A percentile compares a stretch with the other conserved stretches of the same genome.
Evolutionary conservation across 1,139 yeast genomes (phyloP).

Genomic region (Hyphopichia burtonii): DNA sequence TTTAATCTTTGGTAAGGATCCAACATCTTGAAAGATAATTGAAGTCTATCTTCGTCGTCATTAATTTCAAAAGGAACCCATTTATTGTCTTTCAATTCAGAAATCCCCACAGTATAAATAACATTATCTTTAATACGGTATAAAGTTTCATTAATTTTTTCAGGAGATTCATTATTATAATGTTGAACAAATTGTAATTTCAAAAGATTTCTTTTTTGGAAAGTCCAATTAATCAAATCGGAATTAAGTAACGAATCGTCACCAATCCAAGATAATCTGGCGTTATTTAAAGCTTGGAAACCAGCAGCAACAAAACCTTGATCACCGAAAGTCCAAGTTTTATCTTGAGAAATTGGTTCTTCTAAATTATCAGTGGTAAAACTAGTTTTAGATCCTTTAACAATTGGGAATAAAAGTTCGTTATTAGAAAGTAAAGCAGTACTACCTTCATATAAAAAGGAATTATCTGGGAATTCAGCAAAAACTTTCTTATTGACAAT

Average conservation of each 20-base stretch:
- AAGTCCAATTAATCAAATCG: conserved; percentile 70
- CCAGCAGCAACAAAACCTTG: conserved; percentile 80
- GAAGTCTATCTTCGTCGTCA: conserved; percentile 57
- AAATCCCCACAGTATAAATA: conserved; percentile 61
- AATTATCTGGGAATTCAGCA: conserved; percentile 13
- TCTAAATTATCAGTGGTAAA: conserved; percentile 45
- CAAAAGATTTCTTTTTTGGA: conserved; percentile 67
- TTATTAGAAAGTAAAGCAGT: conserved; percentile 47
- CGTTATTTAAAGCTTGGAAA: conserved; percentile 77
- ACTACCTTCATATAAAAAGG: conserved; percentile 30
- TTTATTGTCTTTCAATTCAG: conserved; percentile 56
- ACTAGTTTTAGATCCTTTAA: conserved; percentile 69
- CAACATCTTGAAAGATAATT: conserved; percentile 83
- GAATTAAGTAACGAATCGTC: conserved; percentile 53
- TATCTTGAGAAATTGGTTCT: conserved; percentile 43
- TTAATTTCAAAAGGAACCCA: conserved; percentile 67
- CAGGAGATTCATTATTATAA: conserved; percentile 47
- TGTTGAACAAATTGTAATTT: conserved; percentile 54
- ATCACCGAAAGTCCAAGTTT: conserved; percentile 77
- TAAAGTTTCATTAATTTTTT: conserved; percentile 35
- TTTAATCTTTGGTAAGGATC: conserved; percentile 91
- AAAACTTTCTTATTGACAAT: conserved; percentile 23
- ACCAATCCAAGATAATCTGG: conserved; percentile 83
- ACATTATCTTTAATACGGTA: conserved; percentile 77
- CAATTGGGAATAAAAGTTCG: conserved; percentile 67